Conservation (phyloP, 495 filamentous ascomycete species). For the Hyaloscypha variabilis region DNA sequence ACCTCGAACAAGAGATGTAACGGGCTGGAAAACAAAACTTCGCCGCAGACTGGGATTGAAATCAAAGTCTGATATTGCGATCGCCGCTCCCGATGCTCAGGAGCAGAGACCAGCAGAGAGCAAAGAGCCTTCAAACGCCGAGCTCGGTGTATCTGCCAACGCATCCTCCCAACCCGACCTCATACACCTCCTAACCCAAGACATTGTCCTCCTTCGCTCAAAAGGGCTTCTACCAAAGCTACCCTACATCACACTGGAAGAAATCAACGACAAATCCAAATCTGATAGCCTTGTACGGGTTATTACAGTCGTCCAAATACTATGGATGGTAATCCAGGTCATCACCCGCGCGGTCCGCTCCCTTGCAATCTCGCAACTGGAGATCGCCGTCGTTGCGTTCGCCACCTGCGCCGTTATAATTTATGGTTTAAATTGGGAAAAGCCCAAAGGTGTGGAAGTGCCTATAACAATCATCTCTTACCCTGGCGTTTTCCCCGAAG, state of each 20-base stretch:
- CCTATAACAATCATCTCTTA: background rate
- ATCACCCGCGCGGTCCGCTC: conserved; percentile 28
- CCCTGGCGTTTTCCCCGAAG: background rate
- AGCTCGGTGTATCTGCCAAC: background rate
- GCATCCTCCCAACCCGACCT: background rate
- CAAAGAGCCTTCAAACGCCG: too few relatives aligned
- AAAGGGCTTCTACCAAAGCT: background rate
- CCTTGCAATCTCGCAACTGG: conserved; percentile 37
- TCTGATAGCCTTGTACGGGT: conserved; percentile 36
- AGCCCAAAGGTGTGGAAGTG: conserved; percentile 30
- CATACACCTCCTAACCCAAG: background rate
- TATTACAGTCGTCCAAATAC: conserved; percentile 34
- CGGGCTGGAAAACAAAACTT: too few relatives aligned
- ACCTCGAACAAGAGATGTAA: too few relatives aligned
- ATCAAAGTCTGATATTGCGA: too few relatives aligned
- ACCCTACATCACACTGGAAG: conserved; percentile 22
- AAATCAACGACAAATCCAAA: conserved; percentile 43
- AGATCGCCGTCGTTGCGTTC: conserved; percentile 37
- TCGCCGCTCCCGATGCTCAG: too few relatives aligned
- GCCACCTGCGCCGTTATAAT: conserved; percentile 32
- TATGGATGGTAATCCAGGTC: conserved; percentile 35
- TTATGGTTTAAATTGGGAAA: conserved; percentile 29
- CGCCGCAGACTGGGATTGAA: too few relatives aligned
- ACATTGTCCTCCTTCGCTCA: background rate
- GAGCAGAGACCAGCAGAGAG: too few relatives aligned